Percentiles rank a stretch among this genome's conserved stretches.
These are phyloP conservation scores for Chenopodium berlandieri DNA, from an alignment of 148 eudicot species.

Conservation along the genomic window DNA sequence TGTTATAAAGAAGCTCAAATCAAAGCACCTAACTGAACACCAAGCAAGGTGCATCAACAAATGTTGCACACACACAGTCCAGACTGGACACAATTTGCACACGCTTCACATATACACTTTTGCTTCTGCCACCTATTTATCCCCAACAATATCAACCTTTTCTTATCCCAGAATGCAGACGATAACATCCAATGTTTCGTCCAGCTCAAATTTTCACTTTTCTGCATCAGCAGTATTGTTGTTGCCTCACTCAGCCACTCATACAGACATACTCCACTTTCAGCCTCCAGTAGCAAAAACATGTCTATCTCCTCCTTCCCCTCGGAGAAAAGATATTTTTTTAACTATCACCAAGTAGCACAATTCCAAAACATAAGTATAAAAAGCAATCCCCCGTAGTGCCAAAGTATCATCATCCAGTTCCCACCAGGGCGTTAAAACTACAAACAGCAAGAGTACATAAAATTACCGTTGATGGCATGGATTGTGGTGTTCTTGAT, in stretches of 20 bases:
- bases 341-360: background rate
- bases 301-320: background rate
- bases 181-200: background rate
- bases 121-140: background rate
- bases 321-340: background rate
- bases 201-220: background rate
- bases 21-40: background rate
- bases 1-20: background rate
- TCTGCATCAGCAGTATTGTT: background rate
- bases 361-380: background rate
- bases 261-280: no score
- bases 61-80: background rate
- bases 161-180: background rate
- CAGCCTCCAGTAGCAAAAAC: background rate
- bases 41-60: background rate
- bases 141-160: background rate
- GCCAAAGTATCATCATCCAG: background rate
- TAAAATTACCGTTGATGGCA: conserved; percentile 43
- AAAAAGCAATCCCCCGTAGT: background rate
- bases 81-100: background rate
- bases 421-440: background rate
- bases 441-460: background rate
- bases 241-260: background rate
- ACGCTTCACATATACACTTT: background rate
- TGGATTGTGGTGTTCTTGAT: conserved; percentile 53